Percentiles rank a stretch among this genome's conserved stretches.
Evolutionary conservation across 495 filamentous ascomycete genomes (phyloP).

Genomic region (Penicillium turbatum): DNA sequence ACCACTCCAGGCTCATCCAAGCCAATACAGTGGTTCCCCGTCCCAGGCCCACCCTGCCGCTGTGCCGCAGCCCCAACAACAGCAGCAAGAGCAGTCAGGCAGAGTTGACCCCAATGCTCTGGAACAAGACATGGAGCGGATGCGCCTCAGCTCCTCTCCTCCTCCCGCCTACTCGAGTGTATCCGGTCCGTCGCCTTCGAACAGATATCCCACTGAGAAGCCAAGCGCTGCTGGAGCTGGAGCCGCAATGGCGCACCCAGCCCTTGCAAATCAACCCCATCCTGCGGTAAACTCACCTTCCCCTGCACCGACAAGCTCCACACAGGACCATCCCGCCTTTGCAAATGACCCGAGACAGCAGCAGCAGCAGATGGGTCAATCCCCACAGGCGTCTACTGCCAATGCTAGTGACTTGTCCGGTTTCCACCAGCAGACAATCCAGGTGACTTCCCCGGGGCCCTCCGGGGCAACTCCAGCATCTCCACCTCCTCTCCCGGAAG

Average conservation of each 20-base stretch:
- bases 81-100: constrained; percentile 14
- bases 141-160: constrained; percentile 78
- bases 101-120: constrained; percentile 55
- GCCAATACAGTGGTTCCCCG: constrained; percentile 9
- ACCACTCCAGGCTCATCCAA: constrained; percentile 9
- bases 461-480: constrained; percentile 64
- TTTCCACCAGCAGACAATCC: constrained; percentile 28
- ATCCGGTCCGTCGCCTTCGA: constrained; percentile 47
- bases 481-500: constrained; percentile 90
- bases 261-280: constrained; percentile 25
- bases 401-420: constrained; percentile 34
- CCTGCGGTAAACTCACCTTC: constrained; percentile 26
- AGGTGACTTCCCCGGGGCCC: constrained; percentile 44
- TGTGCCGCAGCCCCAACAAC: constrained; percentile 18
- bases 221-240: constrained; percentile 36
- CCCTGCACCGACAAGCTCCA: constrained; percentile 37
- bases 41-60: constrained; percentile 15
- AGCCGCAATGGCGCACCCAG: constrained; percentile 25
- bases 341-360: constrained; percentile 65
- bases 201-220: constrained; percentile 78
- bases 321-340: constrained; percentile 76
- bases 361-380: constrained; percentile 42
- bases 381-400: constrained; percentile 33
- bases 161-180: constrained; percentile 91
- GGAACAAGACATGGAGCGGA: constrained; percentile 81